These are phyloP conservation scores for Parasarocladium wereldwijsianum DNA, from an alignment of 2,329 filamentous ascomycete genomes.

Conservation along the genomic window DNA sequence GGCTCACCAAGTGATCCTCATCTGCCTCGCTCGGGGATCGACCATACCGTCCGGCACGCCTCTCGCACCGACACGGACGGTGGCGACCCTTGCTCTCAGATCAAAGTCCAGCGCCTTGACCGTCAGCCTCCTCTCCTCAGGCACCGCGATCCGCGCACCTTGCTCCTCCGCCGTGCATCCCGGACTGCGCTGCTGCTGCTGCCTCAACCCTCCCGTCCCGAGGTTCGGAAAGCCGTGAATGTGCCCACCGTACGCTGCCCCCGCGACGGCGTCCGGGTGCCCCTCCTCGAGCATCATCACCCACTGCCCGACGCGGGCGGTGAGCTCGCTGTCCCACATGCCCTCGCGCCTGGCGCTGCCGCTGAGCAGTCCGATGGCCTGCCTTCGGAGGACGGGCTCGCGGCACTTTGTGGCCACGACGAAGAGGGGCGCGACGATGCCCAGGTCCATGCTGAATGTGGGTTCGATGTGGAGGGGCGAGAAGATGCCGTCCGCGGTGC, in stretches of 20 bases:
- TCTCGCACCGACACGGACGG: constrained; percentile 38
- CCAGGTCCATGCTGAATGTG: constrained; percentile 48
- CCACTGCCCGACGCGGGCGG: constrained; percentile 40
- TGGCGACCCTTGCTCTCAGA: constrained; percentile 32
- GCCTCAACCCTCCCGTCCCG: background rate
- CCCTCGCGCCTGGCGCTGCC: constrained; percentile 48
- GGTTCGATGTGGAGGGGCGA: constrained; percentile 38
- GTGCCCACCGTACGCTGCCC: too few species aligned
- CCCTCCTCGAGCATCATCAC: constrained; percentile 40
- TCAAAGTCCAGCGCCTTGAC: constrained; percentile 42
- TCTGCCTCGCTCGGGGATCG: constrained; percentile 24
- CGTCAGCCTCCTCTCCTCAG: constrained; percentile 40
- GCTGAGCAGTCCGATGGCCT: constrained; percentile 45
- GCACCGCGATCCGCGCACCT: constrained; percentile 15
- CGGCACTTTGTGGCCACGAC: constrained; percentile 54
- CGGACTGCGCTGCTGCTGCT: constrained; percentile 1
- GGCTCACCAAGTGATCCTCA: constrained; percentile 31
- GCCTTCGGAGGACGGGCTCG: constrained; percentile 37
- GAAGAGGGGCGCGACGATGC: constrained; percentile 50
- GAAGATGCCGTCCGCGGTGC: constrained; percentile 27
- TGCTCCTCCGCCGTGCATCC: too few species aligned
- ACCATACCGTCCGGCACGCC: constrained; percentile 29
- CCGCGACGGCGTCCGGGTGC: background rate
- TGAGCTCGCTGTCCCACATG: constrained; percentile 53
- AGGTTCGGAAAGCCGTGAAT: background rate